Evolutionary conservation across 805 yeast genomes (phyloP).

Genomic region (Zygoascus bituminiphila): DNA sequence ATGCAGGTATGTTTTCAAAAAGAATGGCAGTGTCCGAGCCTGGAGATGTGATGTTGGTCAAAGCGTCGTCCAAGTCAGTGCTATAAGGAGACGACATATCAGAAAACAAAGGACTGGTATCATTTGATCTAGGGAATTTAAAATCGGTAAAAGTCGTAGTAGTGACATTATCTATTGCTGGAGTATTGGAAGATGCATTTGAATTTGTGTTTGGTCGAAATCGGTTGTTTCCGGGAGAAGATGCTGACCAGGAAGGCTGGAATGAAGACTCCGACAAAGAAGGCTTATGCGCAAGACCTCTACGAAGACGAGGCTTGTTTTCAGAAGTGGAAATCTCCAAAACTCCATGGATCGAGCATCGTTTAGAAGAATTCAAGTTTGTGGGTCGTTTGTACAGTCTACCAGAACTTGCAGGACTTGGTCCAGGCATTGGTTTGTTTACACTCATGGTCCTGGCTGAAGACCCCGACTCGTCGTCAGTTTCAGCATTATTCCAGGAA

Average conservation of each 20-base stretch:
- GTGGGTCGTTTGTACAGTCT: background rate
- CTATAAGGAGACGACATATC: background rate
- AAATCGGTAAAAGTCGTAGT: too few species aligned
- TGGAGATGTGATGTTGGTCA: constrained; percentile 4
- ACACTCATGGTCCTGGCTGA: background rate
- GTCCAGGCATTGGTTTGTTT: background rate
- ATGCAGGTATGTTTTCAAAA: background rate
- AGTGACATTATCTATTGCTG: too few species aligned
- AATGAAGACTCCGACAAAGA: background rate
- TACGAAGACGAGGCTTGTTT: background rate
- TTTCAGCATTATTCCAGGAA: background rate
- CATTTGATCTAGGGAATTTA: background rate
- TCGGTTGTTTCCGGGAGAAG: background rate
- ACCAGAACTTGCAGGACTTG: background rate
- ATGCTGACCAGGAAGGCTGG: background rate
- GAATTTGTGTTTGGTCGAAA: too few species aligned
- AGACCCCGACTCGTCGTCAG: background rate
- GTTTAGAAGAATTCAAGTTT: background rate
- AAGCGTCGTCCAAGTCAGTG: constrained; percentile 1
- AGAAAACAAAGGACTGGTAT: background rate
- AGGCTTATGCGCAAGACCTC: background rate
- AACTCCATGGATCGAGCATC: background rate
- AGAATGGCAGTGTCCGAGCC: background rate
- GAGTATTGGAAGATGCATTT: too few species aligned
- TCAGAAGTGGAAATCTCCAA: background rate